Conservation (phyloP, 2,329 filamentous ascomycete genomes). For the Fusarium liriodendri region DNA sequence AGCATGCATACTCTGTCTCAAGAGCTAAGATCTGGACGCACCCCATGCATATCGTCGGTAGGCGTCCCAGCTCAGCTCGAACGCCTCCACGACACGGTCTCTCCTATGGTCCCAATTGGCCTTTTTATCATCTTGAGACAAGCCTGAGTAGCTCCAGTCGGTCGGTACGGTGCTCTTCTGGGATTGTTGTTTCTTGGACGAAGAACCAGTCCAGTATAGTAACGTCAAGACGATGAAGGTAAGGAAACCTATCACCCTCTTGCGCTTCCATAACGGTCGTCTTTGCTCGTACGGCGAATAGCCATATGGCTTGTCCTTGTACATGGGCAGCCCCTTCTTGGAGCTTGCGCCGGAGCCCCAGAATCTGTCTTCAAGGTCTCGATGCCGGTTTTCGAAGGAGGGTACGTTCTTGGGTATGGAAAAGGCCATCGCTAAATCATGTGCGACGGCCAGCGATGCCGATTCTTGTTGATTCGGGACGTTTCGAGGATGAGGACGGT, state of each 20-base stretch:
- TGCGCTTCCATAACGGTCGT: slow-evolving; percentile 71
- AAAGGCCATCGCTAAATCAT: slow-evolving; percentile 72
- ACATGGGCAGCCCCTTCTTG: slow-evolving; percentile 79
- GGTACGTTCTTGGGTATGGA: slow-evolving; percentile 76
- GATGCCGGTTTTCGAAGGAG: slow-evolving; percentile 73
- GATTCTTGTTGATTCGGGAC: slow-evolving; percentile 58
- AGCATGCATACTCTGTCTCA: slow-evolving; percentile 35
- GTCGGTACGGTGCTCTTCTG: slow-evolving; percentile 52
- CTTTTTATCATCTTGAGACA: slow-evolving; percentile 58
- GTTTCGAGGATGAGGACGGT: slow-evolving; percentile 59
- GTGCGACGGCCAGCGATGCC: slow-evolving; percentile 61
- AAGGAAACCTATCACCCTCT: slow-evolving; percentile 66
- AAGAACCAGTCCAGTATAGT: slow-evolving; percentile 78
- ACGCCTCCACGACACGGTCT: slow-evolving; percentile 87
- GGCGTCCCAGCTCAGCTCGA: slow-evolving; percentile 90
- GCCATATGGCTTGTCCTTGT: slow-evolving; percentile 97
- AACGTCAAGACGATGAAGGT: slow-evolving; percentile 66
- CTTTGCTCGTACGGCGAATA: slow-evolving; percentile 69
- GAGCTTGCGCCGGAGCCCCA: slow-evolving; percentile 65
- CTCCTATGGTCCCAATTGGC: slow-evolving; percentile 83
- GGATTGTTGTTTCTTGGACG: slow-evolving; percentile 47
- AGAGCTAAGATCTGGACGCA: slow-evolving; percentile 56
- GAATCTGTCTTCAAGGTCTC: slow-evolving; percentile 72
- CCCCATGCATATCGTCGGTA: slow-evolving; percentile 97
- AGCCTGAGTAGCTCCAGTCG: slow-evolving; percentile 68